These are phyloP conservation scores for Monosporascus sp. DNA, from an alignment of 2,329 filamentous ascomycete genomes.

Conservation along the genomic window DNA sequence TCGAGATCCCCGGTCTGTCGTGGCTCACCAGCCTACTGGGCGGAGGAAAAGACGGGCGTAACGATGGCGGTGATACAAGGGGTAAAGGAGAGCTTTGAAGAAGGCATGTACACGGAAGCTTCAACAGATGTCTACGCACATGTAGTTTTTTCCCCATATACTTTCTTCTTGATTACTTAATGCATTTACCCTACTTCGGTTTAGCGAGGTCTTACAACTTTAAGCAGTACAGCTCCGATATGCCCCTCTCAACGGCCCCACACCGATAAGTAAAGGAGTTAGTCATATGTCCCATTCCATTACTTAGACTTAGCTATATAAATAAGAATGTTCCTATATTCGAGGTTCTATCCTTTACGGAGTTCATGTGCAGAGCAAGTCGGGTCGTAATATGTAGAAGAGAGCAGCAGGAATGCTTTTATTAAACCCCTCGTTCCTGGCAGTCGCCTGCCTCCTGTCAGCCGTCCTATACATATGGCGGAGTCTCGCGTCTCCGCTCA, in stretches of 20 bases:
- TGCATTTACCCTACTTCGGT: not conserved
- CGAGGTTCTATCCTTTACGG: not conserved
- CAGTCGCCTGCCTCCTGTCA: slow-evolving; percentile 8
- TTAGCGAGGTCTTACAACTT: no score
- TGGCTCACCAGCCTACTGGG: slow-evolving; percentile 29
- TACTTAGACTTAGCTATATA: no score
- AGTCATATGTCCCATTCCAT: no score
- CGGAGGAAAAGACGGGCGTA: slow-evolving; percentile 6
- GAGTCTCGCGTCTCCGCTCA: slow-evolving; percentile 31
- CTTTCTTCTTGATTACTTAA: not conserved
- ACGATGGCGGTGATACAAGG: slow-evolving; percentile 6
- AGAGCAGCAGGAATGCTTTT: slow-evolving; percentile 14
- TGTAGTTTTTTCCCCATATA: not conserved
- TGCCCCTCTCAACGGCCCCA: not conserved
- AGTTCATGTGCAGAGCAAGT: not conserved
- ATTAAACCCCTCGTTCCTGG: slow-evolving; percentile 15
- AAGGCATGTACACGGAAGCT: not conserved
- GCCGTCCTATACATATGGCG: slow-evolving; percentile 17
- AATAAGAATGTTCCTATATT: no score
- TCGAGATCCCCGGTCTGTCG: slow-evolving; percentile 32
- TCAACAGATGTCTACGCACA: not conserved
- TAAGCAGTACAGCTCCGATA: no score
- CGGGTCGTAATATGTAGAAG: not conserved
- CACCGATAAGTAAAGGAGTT: not conserved
- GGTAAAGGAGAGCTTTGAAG: slow-evolving; percentile 12